phyloP scores from a whole-genome alignment of 768 basidiomycete genomes.

The Tephrocybe sp. region DNA sequence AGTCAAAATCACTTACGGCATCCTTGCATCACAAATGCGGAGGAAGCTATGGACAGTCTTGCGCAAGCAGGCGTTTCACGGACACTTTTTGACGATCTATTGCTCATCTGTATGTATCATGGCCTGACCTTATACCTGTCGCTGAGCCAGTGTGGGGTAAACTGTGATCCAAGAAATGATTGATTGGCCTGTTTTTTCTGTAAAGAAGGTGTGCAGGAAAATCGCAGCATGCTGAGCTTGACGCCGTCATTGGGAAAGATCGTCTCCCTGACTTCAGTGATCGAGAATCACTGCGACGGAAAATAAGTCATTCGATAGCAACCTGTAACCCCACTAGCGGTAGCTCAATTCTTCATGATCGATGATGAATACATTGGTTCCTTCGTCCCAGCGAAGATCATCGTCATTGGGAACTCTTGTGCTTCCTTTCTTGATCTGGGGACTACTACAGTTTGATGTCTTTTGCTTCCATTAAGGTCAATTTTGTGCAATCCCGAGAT shows the following conservation, averaged over 20 bases:
- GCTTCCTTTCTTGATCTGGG: not conserved
- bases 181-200: conserved; percentile 21
- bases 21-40: conserved; percentile 32
- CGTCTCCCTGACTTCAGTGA: conserved; percentile 32
- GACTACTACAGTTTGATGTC: not conserved
- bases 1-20: conserved; percentile 33
- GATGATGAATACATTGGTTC: conserved; percentile 37
- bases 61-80: conserved; percentile 27
- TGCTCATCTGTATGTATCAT: conserved; percentile 12
- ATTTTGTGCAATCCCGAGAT: conserved; percentile 14
- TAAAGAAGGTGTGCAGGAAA: conserved; percentile 20
- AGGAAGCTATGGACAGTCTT: conserved; percentile 28
- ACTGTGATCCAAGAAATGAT: conserved; percentile 18
- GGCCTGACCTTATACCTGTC: too few species aligned
- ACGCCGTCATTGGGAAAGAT: conserved; percentile 25
- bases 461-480: not conserved
- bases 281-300: conserved; percentile 24
- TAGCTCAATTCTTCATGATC: conserved; percentile 26
- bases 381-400: conserved; percentile 30
- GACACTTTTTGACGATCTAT: conserved; percentile 31
- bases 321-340: conserved; percentile 26
- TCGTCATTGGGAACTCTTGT: conserved; percentile 30
- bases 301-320: conserved; percentile 32
- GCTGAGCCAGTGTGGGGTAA: too few species aligned
- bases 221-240: conserved; percentile 26